These are phyloP conservation scores for Aphanocladium album DNA, from an alignment of 2,329 filamentous ascomycete species.

Conservation along the genomic window DNA sequence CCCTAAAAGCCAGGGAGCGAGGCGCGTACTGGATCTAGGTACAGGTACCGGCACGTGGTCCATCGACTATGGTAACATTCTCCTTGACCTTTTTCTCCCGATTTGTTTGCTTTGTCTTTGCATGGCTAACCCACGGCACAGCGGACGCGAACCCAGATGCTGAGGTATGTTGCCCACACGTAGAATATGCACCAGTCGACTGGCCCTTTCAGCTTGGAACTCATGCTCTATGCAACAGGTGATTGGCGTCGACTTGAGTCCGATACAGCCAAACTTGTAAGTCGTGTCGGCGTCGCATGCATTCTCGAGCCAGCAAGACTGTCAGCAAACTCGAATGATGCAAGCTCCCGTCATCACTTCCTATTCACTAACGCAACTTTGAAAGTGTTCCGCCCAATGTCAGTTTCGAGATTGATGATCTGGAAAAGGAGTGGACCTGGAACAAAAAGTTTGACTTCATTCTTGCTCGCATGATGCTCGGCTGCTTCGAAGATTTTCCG, in stretches of 20 bases:
- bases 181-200: too few relatives aligned
- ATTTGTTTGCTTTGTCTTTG: too few relatives aligned
- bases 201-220: too few relatives aligned
- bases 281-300: slow-evolving; percentile 5
- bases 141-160: slow-evolving; percentile 27
- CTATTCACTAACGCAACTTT: too few relatives aligned
- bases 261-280: slow-evolving; percentile 35
- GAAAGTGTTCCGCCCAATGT: slow-evolving; percentile 45
- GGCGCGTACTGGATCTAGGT: slow-evolving; percentile 40
- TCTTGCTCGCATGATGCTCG: slow-evolving; percentile 34
- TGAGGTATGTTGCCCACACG: slow-evolving; percentile 17
- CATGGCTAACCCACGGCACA: slow-evolving; percentile 15
- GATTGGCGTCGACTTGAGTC: slow-evolving; percentile 38
- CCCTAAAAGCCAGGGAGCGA: slow-evolving; percentile 17
- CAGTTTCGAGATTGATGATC: slow-evolving; percentile 41
- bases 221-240: too few relatives aligned
- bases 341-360: too few relatives aligned
- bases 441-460: slow-evolving; percentile 36
- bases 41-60: slow-evolving; percentile 44
- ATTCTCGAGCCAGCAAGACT: too few relatives aligned
- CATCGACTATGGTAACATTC: slow-evolving; percentile 36
- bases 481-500: slow-evolving; percentile 30
- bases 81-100: too few relatives aligned
- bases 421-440: slow-evolving; percentile 37
- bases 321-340: too few relatives aligned